phyloP scores from a whole-genome alignment of 2,329 filamentous ascomycete genomes.

The Bipolaris zeicola region DNA sequence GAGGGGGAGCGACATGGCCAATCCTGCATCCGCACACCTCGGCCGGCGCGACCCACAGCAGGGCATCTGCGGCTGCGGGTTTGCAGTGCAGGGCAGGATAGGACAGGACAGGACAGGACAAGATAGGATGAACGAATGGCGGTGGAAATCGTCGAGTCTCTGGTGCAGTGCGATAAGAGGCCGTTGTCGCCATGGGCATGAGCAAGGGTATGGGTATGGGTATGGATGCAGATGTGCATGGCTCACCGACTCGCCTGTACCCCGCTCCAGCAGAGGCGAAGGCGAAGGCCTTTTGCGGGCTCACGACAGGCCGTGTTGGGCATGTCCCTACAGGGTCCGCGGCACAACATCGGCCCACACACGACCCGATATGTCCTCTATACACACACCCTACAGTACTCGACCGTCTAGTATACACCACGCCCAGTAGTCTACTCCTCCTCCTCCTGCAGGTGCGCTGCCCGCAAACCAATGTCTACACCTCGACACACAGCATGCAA shows the following conservation, averaged over 20 bases:
- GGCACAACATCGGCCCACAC: constrained; percentile 16
- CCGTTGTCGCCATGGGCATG: constrained; percentile 8
- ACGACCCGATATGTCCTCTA: background rate
- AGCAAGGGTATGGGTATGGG: background rate
- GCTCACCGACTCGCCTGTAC: constrained; percentile 36
- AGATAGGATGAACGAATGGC: constrained; percentile 25
- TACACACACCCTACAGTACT: background rate
- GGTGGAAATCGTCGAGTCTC: constrained; percentile 21
- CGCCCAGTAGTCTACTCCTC: background rate
- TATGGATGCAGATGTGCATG: background rate
- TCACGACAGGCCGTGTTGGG: constrained; percentile 6
- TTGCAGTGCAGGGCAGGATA: constrained; percentile 37
- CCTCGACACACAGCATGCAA: background rate
- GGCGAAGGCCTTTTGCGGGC: constrained; percentile 5
- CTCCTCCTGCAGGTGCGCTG: constrained; percentile 17
- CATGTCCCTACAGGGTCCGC: constrained; percentile 12
- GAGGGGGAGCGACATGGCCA: constrained; percentile 13
- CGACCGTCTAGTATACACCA: background rate
- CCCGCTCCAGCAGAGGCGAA: constrained; percentile 24
- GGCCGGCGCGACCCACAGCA: constrained; percentile 18
- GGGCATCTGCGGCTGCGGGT: constrained; percentile 39
- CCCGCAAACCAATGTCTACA: constrained; percentile 8
- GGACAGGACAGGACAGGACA: constrained; percentile 8
- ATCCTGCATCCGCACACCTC: constrained; percentile 25
- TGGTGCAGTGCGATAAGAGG: constrained; percentile 29